Evolutionary conservation across 306 rosid genomes (phyloP), one percentile per base, ranked within the genome.

Genomic region (Prunus kanzakura): DNA sequence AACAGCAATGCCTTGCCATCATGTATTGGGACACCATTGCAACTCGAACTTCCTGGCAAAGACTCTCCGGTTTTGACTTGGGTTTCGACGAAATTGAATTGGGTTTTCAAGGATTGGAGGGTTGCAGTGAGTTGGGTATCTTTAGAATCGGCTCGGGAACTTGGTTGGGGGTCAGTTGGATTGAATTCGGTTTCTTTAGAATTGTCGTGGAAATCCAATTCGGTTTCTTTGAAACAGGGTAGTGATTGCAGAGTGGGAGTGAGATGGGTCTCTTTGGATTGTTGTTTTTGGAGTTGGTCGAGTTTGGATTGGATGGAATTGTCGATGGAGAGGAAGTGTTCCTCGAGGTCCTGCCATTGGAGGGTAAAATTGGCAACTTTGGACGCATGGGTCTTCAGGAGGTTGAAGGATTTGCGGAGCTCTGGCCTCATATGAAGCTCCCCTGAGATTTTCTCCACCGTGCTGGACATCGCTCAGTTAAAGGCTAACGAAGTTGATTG

Each of bases 341-440:
- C 86, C 46, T 76, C 82, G 32, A 85, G 81, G 57, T 79, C 86
- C 74, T 85, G 88, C 86, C 86, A 79, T 56, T 79, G 82, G 80
- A 85, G 86, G 62, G 84, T 76, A 58, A 82, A 82, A 52, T 78
- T 72, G 84, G 88, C 84, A 18, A 85, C 82, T 54, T 80, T 58
- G 60, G 88, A 64, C 20, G 84, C 82, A 67, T 82, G 86, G 45
- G 80, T 35, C 80, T 85, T 85, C 64, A 85, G 81, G 64, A 76
- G 81, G 71, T 76, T 79, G 77, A 85, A 82, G 23, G 86, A 63
- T 67, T 82, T 79, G 56, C 63, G 82, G 57, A 85, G 74, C 43
- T 63, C 63, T 4, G 46, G 76, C 18, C 4, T 32, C 32, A 8
- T 18, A 23, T 56, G 63, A 14, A 54, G 18, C 18, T 54, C 67